Evolutionary conservation across 805 yeast species (phyloP), one percentile per base, ranked within the genome.

Genomic region (Wickerhamiella lipophila): DNA sequence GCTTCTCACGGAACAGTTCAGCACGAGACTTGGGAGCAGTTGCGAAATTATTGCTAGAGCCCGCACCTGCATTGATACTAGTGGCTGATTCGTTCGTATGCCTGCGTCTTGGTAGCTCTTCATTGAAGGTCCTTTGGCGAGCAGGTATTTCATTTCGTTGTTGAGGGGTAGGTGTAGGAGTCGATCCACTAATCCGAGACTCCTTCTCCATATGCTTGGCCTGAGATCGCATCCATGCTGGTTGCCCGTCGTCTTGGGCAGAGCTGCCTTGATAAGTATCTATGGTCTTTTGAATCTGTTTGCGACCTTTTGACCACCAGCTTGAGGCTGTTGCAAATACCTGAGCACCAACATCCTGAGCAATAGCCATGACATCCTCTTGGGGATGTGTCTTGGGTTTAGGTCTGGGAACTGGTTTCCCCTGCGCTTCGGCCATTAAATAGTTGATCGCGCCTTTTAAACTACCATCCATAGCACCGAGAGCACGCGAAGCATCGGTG

Each of bases 151-250:
- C 32, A 11, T 29, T 29, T 13, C n/a, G n/a, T 29, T 7, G 32
- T 29, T 11, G n/a, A 3, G 32, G 32, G 12, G 32, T 7, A 29
- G 32, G 32, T 7, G 32, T 6, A 4, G 26, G 26, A 7, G 42
- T 18, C 7, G 25, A 21, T 9, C 22, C 27, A 7, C 42, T 8
- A 9, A 38, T 7, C 25, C 30, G 36, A 3, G 46, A 29, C 25
- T 35, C 49, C 30, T 29, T 45, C 36, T 35, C 40, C 47, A 27
- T 23, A 36, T 43, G 29, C 55, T 58, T 66, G 12, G 64, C 68
- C 56, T 75, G 79, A 52, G 76, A 73, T 50, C 67, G 71, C 87
- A 84, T 79, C 94, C 94, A 84, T 1, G 79, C 76, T 0, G 94
- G 94, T 54, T 59, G 61, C 5, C 68, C 70, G 46, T 68, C 68